These are phyloP conservation scores for Vaccinium macrocarpon DNA, from an alignment of 148 eudicot species.

Conservation along the genomic window DNA sequence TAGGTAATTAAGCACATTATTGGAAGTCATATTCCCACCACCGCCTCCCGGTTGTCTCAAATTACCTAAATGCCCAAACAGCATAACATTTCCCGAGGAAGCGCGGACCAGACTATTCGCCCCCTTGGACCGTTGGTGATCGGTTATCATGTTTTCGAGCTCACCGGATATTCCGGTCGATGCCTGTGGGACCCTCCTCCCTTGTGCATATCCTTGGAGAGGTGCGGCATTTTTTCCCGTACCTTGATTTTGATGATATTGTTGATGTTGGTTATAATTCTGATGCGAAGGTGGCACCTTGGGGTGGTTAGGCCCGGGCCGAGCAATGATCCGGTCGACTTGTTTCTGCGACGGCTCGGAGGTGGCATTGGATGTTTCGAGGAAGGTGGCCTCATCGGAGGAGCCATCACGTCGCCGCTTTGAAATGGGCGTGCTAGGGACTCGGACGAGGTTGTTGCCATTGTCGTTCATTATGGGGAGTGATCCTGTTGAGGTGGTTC, in stretches of 20 bases:
- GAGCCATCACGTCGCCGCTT: slow-evolving; percentile 41
- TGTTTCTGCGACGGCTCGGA: slow-evolving; percentile 23
- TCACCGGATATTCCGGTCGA: slow-evolving; percentile 65
- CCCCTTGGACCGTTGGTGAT: slow-evolving; percentile 58
- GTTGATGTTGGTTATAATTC: slow-evolving; percentile 21
- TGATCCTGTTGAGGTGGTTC: slow-evolving; percentile 51
- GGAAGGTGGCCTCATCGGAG: slow-evolving; percentile 31
- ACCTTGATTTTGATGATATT: slow-evolving; percentile 10
- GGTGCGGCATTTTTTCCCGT: slow-evolving; percentile 11
- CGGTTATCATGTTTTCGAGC: slow-evolving; percentile 76
- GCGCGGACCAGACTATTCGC: slow-evolving; percentile 56
- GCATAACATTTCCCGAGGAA: slow-evolving; percentile 78
- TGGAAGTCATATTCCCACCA: slow-evolving; percentile 15
- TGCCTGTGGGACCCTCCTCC: slow-evolving; percentile 42
- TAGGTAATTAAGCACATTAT: slow-evolving; percentile 16
- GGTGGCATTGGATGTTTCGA: slow-evolving; percentile 15
- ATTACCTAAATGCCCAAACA: slow-evolving; percentile 66
- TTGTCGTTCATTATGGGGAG: slow-evolving; percentile 20
- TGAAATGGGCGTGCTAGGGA: slow-evolving; percentile 30
- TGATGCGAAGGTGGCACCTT: slow-evolving; percentile 27
- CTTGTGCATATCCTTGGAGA: slow-evolving; percentile 22
- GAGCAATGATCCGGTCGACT: slow-evolving; percentile 24
- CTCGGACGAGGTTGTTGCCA: slow-evolving; percentile 15
- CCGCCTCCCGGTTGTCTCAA: slow-evolving; percentile 50
- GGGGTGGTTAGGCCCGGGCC: slow-evolving; percentile 32